These are phyloP conservation scores for Fusarium haematococcum DNA, from an alignment of 2,329 filamentous ascomycete species.

Conservation along the genomic window DNA sequence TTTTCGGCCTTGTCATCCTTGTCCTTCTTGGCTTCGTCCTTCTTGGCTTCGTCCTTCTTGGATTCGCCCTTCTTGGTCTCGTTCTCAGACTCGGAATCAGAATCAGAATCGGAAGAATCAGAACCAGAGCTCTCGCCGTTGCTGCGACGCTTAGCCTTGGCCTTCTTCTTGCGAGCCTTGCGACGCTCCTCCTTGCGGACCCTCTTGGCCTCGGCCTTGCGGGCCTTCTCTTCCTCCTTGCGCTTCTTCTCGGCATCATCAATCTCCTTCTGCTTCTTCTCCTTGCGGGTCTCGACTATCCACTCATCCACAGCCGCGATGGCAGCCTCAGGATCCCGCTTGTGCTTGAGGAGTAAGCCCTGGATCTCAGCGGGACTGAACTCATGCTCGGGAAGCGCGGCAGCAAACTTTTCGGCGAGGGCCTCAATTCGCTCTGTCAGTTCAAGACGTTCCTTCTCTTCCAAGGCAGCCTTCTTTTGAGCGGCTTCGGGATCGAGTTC, in stretches of 20 bases:
- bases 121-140: constrained; percentile 39
- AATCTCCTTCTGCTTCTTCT: constrained; percentile 60
- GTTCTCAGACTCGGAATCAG: constrained; percentile 40
- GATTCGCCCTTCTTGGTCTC: constrained; percentile 32
- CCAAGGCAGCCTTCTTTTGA: constrained; percentile 47
- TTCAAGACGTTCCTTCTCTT: constrained; percentile 48
- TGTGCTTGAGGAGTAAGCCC: constrained; percentile 68
- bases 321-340: constrained; percentile 62
- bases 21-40: constrained; percentile 34
- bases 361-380: constrained; percentile 73
- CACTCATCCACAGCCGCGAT: constrained; percentile 61
- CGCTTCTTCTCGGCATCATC: constrained; percentile 56
- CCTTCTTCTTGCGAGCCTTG: constrained; percentile 40
- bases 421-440: constrained; percentile 55
- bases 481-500: constrained; percentile 36
- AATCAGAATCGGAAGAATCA: constrained; percentile 38
- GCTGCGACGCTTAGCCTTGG: constrained; percentile 38
- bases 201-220: constrained; percentile 46
- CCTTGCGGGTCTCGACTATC: constrained; percentile 61
- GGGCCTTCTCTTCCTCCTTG: constrained; percentile 50
- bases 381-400: constrained; percentile 63
- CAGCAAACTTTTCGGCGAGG: constrained; percentile 62
- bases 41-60: constrained; percentile 24
- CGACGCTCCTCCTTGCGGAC: constrained; percentile 43
- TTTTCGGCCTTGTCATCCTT: constrained; percentile 22